Conservation (phyloP, 306 rosid genomes). For the Quercus alba region DNA sequence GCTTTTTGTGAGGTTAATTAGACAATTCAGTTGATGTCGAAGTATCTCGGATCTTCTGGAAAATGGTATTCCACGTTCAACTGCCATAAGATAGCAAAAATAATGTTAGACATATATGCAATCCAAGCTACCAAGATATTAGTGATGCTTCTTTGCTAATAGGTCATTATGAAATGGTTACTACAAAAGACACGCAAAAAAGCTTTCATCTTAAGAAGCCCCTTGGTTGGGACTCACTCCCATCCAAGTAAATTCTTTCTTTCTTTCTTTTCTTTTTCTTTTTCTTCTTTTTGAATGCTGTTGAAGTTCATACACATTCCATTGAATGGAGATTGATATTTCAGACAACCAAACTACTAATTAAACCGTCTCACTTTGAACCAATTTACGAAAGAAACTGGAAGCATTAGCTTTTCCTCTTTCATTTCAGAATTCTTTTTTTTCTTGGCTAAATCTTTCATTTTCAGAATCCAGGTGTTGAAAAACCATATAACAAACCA, state of each 20-base stretch:
- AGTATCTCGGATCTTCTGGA: slow-evolving; percentile 97
- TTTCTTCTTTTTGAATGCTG: too few relatives aligned
- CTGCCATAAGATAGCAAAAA: slow-evolving; percentile 49
- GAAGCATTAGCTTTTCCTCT: too few relatives aligned
- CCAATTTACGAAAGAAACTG: too few relatives aligned
- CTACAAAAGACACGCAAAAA: neutral
- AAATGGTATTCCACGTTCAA: slow-evolving; percentile 92
- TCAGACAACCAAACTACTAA: neutral
- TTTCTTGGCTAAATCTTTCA: too few relatives aligned
- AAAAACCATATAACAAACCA: neutral
- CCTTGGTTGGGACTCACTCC: neutral
- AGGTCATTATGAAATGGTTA: neutral
- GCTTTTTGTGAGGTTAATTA: slow-evolving; percentile 15
- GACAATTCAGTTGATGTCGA: slow-evolving; percentile 63
- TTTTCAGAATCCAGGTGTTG: too few relatives aligned
- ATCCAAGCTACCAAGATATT: slow-evolving; percentile 1
- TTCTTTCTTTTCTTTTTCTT: too few relatives aligned
- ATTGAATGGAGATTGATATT: neutral
- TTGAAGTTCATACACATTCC: too few relatives aligned
- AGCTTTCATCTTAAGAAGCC: neutral
- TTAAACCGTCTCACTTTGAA: neutral
- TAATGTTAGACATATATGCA: slow-evolving; percentile 18
- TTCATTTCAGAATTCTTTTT: too few relatives aligned
- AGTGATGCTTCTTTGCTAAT: neutral
- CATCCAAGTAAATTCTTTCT: too few relatives aligned